Evolutionary conservation across 306 rosid species (phyloP).

Genomic region (Leucaena leucocephala): DNA sequence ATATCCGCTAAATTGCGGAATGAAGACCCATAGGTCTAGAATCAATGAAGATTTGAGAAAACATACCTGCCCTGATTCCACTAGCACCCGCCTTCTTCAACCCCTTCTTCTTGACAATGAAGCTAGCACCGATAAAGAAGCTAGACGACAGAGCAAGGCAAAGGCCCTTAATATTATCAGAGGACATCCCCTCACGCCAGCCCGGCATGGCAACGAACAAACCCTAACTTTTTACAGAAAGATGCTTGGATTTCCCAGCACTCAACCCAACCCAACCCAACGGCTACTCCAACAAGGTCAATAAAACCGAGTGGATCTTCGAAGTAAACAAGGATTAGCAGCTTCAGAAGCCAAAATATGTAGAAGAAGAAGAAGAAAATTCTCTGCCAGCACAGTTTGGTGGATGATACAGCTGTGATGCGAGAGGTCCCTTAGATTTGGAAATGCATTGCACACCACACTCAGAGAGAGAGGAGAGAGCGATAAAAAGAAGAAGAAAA

Average conservation of each 20-base stretch:
- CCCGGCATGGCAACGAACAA: constrained; percentile 41
- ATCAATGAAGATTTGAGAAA: constrained; percentile 1
- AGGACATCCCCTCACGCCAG: constrained; percentile 86
- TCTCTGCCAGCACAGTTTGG: constrained; percentile 1
- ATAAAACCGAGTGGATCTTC: not conserved
- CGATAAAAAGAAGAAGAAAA: not conserved
- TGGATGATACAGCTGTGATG: constrained; percentile 49
- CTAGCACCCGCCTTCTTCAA: constrained; percentile 89
- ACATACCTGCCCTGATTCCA: constrained; percentile 85
- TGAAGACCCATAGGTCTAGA: constrained; percentile 1
- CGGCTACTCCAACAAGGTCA: constrained; percentile 8
- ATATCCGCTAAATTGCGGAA: not conserved
- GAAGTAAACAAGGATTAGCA: not conserved
- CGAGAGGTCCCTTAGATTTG: constrained; percentile 40
- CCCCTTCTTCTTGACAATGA: constrained; percentile 91
- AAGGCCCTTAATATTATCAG: constrained; percentile 79
- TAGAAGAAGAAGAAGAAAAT: not conserved
- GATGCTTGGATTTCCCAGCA: not conserved
- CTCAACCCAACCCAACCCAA: constrained; percentile 12
- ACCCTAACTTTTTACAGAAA: constrained; percentile 39
- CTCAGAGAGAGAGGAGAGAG: not conserved
- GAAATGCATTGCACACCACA: constrained; percentile 30
- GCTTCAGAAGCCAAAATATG: constrained; percentile 4
- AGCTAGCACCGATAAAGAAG: constrained; percentile 85
- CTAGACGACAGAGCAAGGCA: constrained; percentile 85